Base-by-base conservation (phyloP, 495 filamentous ascomycete genomes). In the Talaromyces borbonicus region DNA sequence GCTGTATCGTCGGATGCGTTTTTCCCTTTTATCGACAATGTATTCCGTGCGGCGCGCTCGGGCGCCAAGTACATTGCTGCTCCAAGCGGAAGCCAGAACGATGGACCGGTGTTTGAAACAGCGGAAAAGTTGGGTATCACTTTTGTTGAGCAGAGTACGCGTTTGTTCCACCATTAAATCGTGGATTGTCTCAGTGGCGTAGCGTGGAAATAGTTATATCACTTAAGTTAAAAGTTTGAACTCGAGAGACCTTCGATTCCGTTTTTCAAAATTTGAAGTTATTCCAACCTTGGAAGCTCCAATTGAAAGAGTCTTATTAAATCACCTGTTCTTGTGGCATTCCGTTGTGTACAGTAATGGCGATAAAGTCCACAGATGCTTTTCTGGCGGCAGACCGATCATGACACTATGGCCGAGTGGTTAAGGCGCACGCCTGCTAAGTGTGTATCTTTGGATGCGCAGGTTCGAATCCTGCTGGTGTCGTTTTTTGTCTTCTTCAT, bases 11-110 rank as follows among this genome's bases (percentile, higher is more conserved):
- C 84, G 48, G 92, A 98, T 67, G 92, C 92, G 49, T 98, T 98
- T 69, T 96, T 97, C 80, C 92, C 92, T 46, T 98, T 98, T 72
- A 84, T 86, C 53, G 92, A 97, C 74, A 98, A 98, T 56, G 83
- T 98, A 49, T 94, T 90, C 77, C 78, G 92, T 47, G 87, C 88
- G 32, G 78, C 75, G 43, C 74, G 87, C 50, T 94, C 86, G 16
- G 92, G 92, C 18, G 90, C 78, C 51, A 97, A 95, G 71, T 98
- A 95, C 70, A 80, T 97, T 49, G 89, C 93, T 35, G 90, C 90
- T 43, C 92, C 92, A 14, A 82, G 75, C 32, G 92, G 92, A 46
- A 95, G 89, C 65, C 88, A 95, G 65, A 96, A 95, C 58, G 93
- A 98, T 60, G 65, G 68, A 32, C 76, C 83, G 29, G 90, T 96